These are phyloP conservation scores for Trichoderma koningiopsis DNA, from an alignment of 2,329 filamentous ascomycete species.

Conservation along the genomic window DNA sequence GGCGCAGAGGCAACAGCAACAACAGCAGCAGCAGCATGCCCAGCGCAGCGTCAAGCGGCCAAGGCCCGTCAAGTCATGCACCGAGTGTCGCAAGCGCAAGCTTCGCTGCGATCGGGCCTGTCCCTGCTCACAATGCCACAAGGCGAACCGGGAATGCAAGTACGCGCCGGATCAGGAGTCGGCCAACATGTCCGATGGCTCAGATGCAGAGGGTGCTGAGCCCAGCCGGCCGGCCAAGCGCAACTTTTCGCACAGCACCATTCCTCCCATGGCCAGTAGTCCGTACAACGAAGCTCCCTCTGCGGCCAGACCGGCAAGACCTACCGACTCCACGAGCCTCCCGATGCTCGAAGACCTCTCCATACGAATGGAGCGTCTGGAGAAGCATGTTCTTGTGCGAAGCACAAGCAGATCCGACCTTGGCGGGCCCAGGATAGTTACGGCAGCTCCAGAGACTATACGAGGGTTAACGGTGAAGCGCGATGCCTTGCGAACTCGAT, in stretches of 20 bases:
- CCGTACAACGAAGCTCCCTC: constrained; percentile 32
- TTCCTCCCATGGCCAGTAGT: constrained; percentile 31
- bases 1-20: constrained; percentile 36
- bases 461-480: constrained; percentile 53
- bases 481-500: constrained; percentile 50
- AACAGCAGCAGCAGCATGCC: constrained; percentile 32
- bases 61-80: constrained; percentile 58
- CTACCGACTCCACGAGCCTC: constrained; percentile 38
- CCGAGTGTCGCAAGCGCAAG: constrained; percentile 60
- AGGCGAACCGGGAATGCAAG: constrained; percentile 56
- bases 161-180: constrained; percentile 54
- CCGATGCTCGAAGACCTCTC: constrained; percentile 52
- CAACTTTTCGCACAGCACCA: constrained; percentile 35
- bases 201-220: constrained; percentile 44
- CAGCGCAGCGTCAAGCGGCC: constrained; percentile 55
- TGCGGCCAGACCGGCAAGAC: constrained; percentile 34
- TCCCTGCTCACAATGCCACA: constrained; percentile 61
- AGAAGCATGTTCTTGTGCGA: constrained; percentile 50
- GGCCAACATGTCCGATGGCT: constrained; percentile 52
- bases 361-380: constrained; percentile 55
- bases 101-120: constrained; percentile 58
- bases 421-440: constrained; percentile 37
- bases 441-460: constrained; percentile 49
- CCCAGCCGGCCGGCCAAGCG: constrained; percentile 44
- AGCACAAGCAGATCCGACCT: constrained; percentile 44